Percentiles rank a stretch among this genome's conserved stretches.
These are phyloP conservation scores for Mrakia frigida DNA, from an alignment of 768 basidiomycete genomes.

Conservation along the genomic window DNA sequence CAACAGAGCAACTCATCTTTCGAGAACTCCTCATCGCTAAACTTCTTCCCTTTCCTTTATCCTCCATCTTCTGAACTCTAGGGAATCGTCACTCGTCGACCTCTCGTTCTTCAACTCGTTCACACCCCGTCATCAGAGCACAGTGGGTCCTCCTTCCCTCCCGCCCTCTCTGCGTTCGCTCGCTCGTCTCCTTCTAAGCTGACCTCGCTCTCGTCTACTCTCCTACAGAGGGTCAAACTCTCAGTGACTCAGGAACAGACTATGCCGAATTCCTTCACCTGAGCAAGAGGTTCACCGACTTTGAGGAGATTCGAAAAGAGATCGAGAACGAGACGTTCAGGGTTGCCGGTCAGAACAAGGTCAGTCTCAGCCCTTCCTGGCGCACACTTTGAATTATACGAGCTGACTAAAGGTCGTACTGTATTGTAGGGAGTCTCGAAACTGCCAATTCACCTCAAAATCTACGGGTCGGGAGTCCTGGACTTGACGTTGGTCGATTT, in stretches of 20 bases:
- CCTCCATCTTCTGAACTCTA: constrained; percentile 53
- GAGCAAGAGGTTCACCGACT: constrained; percentile 95
- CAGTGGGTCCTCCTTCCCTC: constrained; percentile 17
- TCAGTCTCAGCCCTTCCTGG: constrained; percentile 31
- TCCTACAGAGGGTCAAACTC: constrained; percentile 36
- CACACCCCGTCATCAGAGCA: constrained; percentile 64
- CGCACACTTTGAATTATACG: too few species aligned
- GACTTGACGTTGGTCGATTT: constrained; percentile 95
- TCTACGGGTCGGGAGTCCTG: constrained; percentile 91
- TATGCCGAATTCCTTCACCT: constrained; percentile 97
- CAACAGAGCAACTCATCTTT: not conserved
- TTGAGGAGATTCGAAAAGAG: constrained; percentile 85
- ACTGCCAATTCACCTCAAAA: constrained; percentile 87
- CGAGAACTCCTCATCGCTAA: constrained; percentile 44
- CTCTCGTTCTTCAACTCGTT: constrained; percentile 90
- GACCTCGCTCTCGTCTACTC: constrained; percentile 31
- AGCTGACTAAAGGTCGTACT: not conserved
- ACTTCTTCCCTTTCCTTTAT: not conserved
- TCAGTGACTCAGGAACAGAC: constrained; percentile 51
- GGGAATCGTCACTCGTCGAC: constrained; percentile 94
- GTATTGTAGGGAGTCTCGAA: constrained; percentile 70
- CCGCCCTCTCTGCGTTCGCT: constrained; percentile 46
- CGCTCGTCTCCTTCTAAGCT: not conserved
- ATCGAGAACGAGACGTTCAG: constrained; percentile 97
- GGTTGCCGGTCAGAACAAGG: constrained; percentile 96